phyloP scores from a whole-genome alignment of 805 yeast genomes.

The Yarrowia keelungensis region DNA sequence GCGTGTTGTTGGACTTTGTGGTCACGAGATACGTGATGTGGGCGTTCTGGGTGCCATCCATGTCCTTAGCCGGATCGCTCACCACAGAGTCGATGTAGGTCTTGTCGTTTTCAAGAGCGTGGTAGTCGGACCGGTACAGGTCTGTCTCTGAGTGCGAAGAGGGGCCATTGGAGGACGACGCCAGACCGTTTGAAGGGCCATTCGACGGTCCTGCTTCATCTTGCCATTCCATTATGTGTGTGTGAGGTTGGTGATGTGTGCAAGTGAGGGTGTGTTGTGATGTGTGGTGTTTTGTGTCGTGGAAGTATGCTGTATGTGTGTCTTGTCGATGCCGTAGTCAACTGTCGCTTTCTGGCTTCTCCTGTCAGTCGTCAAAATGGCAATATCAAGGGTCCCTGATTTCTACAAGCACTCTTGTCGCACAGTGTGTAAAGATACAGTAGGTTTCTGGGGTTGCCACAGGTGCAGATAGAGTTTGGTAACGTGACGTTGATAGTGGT shows the following conservation, averaged over 20 bases:
- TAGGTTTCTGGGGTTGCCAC: slow-evolving; percentile 32
- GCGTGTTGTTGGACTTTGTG: slow-evolving; percentile 68
- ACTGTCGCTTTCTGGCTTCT: too few relatives aligned
- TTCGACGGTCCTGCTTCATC: slow-evolving; percentile 29
- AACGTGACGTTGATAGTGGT: slow-evolving; percentile 30
- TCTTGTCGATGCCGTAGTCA: background rate
- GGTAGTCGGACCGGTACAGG: slow-evolving; percentile 34
- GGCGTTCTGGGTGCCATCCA: slow-evolving; percentile 73
- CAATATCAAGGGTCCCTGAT: too few relatives aligned
- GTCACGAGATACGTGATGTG: slow-evolving; percentile 74
- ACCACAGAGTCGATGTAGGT: slow-evolving; percentile 55
- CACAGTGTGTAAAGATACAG: background rate
- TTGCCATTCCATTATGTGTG: slow-evolving; percentile 30
- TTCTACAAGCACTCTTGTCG: too few relatives aligned
- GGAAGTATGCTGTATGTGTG: background rate
- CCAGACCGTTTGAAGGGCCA: background rate
- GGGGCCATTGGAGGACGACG: background rate
- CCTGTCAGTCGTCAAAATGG: too few relatives aligned
- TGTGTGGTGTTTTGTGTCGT: too few relatives aligned
- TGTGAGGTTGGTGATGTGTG: background rate
- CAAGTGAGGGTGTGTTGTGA: background rate
- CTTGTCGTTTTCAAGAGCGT: slow-evolving; percentile 39
- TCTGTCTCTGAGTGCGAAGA: slow-evolving; percentile 15
- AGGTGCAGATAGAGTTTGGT: slow-evolving; percentile 20
- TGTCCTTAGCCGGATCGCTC: slow-evolving; percentile 68